Base-by-base conservation (phyloP, 2,329 filamentous ascomycete species). In the Aspergillus fumigatus region DNA sequence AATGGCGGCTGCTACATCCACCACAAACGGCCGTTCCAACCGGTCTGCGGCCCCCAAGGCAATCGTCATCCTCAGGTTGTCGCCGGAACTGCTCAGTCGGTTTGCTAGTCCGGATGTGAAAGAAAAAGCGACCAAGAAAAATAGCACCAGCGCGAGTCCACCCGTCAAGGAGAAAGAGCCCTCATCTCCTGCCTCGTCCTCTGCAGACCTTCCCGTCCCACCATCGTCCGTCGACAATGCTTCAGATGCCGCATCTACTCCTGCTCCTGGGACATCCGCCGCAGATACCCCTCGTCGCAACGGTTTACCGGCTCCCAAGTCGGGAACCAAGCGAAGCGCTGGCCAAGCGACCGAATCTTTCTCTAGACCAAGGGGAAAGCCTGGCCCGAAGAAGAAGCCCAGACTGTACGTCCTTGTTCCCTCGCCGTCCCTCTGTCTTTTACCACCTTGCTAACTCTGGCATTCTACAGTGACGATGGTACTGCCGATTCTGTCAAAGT, bases 371-470 rank as follows among this genome's bases (percentile, higher is more conserved):
- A 81, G 90, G 71, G 89, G 89, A 70, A 95, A 96, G 79, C 93
- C 94, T 6, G 93, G 93, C 6, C 93, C 93, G 0, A 97, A 97
- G 84, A 96, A 97, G 85, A 96, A 95, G 79, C 87, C 89, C 63
- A 87, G 89, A 81, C 77, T 96, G 93, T 97, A 88, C 78, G 92
- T 88, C 41, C 7, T 25, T 11, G 23, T 47, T 11, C 9, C 21
- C 10, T 8, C 26, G 21, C 10, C 35, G 32, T 32, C 53, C 26
- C 19, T 25, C 41, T 38, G 8, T 10, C 23, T 38, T 47, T 47
- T 43, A 23, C 4, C 9, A n/a, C 50, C 48, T 48, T 50, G 45
- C 55, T 54, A 54, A 55, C 27, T 23, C 25, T 17, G 26, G 19
- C 29, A 48, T 23, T 48, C 43, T 47, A 51, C 54, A 83, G 81